phyloP scores from a whole-genome alignment of 306 rosid species.

The Castanospermum australe region DNA sequence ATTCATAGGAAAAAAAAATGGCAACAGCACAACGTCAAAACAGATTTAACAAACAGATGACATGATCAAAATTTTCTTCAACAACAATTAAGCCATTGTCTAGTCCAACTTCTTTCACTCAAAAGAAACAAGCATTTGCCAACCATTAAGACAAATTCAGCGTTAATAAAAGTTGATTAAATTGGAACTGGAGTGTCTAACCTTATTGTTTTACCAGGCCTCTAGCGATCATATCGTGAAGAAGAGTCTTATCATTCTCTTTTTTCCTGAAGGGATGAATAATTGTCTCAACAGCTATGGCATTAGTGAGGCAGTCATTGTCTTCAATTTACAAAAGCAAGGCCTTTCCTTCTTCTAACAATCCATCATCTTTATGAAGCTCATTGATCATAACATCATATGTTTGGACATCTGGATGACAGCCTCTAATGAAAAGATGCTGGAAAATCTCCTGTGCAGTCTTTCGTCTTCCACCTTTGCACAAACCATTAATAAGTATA shows the following conservation, averaged over 20 bases:
- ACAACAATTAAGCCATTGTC: neutral
- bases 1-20: neutral
- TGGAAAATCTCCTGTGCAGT: neutral
- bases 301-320: neutral
- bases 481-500: neutral
- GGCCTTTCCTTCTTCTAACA: neutral
- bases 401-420: neutral
- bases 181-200: neutral
- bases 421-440: neutral
- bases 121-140: neutral
- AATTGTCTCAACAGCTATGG: neutral
- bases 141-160: neutral
- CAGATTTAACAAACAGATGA: neutral
- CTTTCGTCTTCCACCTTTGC: neutral
- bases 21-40: neutral
- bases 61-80: neutral
- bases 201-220: neutral
- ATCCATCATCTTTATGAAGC: neutral
- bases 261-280: neutral
- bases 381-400: neutral
- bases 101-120: neutral
- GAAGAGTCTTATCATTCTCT: neutral
- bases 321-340: neutral
- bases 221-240: neutral
- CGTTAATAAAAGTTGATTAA: neutral